Conservation (phyloP, 345 rosid genomes). For the Ceriops decandra region DNA sequence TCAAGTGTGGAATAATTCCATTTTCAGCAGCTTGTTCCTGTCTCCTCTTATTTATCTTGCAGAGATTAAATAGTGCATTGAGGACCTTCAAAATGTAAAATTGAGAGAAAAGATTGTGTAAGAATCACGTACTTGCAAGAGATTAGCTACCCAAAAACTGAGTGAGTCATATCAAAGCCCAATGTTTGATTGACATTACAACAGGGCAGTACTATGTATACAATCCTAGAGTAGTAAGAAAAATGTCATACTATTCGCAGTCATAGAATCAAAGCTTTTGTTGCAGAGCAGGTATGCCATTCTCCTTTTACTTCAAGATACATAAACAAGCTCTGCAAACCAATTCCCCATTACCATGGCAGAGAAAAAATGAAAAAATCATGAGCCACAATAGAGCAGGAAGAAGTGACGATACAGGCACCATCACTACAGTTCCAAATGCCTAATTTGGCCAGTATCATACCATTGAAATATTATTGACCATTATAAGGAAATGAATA, state of each 20-base stretch:
- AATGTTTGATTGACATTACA: no score
- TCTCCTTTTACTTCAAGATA: not conserved
- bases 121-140: not conserved
- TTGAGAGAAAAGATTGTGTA: not conserved
- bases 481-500: not conserved
- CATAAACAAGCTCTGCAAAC: not conserved
- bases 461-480: not conserved
- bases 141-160: not conserved
- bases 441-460: not conserved
- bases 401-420: not conserved
- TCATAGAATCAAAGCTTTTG: not conserved
- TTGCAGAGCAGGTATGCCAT: not conserved
- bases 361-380: not conserved
- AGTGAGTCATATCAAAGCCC: not conserved
- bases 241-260: not conserved
- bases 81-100: conserved; percentile 62
- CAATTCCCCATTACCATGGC: not conserved
- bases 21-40: conserved; percentile 99
- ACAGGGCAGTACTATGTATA: no score
- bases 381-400: not conserved
- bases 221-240: no score
- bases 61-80: conserved; percentile 86
- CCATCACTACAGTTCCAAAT: no score
- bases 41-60: conserved; percentile 98
- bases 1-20: conserved; percentile 96